These are phyloP conservation scores for Trichoderma semiorbis DNA, from an alignment of 2,329 filamentous ascomycete species.

Conservation along the genomic window DNA sequence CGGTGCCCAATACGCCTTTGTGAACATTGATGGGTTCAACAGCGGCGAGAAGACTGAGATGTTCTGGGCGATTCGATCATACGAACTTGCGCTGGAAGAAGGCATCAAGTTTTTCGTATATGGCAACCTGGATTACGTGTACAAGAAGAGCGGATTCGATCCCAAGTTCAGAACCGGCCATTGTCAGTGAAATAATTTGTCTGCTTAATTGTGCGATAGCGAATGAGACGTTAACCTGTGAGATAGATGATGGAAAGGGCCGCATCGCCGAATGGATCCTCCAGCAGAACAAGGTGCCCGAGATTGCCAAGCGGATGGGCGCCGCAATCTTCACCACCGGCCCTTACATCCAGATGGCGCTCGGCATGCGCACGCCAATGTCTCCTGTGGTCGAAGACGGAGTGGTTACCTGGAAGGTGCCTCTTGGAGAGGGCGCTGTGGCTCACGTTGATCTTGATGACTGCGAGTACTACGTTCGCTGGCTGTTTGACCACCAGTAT, in stretches of 20 bases:
- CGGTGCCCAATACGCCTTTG: slow-evolving; percentile 47
- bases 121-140: slow-evolving; percentile 47
- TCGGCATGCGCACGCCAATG: slow-evolving; percentile 37
- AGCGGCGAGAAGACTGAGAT: slow-evolving; percentile 50
- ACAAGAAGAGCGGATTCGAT: slow-evolving; percentile 46
- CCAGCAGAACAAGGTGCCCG: slow-evolving; percentile 33
- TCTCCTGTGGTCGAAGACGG: slow-evolving; percentile 38
- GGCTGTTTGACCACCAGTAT: slow-evolving; percentile 46
- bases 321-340: slow-evolving; percentile 40
- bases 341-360: slow-evolving; percentile 46
- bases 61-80: slow-evolving; percentile 44
- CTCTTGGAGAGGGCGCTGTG: slow-evolving; percentile 40
- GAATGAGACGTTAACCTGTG: too few species aligned
- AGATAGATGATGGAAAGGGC: slow-evolving; percentile 41
- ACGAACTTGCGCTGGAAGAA: slow-evolving; percentile 42
- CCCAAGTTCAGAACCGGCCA: slow-evolving; percentile 45
- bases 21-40: slow-evolving; percentile 55
- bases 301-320: slow-evolving; percentile 29
- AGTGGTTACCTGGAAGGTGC: slow-evolving; percentile 40
- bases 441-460: slow-evolving; percentile 45
- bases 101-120: slow-evolving; percentile 44
- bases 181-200: slow-evolving; percentile 22
- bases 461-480: slow-evolving; percentile 44
- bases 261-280: slow-evolving; percentile 43
- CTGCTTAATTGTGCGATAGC: too few species aligned